Percentiles rank a stretch among this genome's conserved stretches.
phyloP scores from a whole-genome alignment of 306 rosid genomes.

The Citrullus colocynthis region DNA sequence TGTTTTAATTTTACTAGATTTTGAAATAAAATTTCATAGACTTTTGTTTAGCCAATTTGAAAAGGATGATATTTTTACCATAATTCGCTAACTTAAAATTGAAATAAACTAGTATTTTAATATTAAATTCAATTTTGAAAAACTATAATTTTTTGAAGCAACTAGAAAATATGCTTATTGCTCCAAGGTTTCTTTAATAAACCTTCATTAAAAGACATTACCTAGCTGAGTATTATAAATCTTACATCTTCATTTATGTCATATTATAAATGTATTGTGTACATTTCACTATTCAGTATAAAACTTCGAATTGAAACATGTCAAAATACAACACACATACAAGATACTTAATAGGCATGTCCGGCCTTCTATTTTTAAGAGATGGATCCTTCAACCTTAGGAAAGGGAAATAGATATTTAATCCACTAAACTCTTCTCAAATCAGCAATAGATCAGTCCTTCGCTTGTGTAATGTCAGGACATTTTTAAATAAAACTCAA shows the following conservation, averaged over 20 bases:
- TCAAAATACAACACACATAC: neutral
- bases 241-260: neutral
- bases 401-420: neutral
- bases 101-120: too few species aligned
- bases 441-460: neutral
- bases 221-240: neutral
- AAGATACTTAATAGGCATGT: neutral
- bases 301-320: neutral
- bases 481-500: neutral
- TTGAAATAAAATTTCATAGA: too few species aligned
- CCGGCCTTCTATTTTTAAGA: neutral
- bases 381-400: neutral
- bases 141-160: too few species aligned
- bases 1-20: too few species aligned
- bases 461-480: neutral
- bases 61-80: too few species aligned
- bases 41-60: too few species aligned
- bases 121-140: too few species aligned
- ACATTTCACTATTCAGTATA: neutral
- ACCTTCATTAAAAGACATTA: neutral
- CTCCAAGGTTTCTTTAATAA: neutral
- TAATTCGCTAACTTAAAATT: too few species aligned
- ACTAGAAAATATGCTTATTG: neutral
- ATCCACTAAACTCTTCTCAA: neutral
- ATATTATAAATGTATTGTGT: neutral